Base-by-base conservation (phyloP, 495 filamentous ascomycete genomes). In the Penicillium taxi region DNA sequence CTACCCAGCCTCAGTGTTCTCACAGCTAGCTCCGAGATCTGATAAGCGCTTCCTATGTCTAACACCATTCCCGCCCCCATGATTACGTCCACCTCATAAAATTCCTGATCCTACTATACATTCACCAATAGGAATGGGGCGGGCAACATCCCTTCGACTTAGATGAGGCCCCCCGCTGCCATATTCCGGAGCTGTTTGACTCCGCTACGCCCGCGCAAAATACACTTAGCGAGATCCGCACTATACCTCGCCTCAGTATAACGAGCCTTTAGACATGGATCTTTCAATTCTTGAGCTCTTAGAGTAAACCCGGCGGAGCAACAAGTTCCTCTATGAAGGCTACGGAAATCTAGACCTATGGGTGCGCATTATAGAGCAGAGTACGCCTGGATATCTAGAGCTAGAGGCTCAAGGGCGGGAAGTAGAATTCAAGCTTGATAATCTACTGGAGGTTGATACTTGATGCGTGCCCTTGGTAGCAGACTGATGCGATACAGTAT, bases 161-260 rank as follows among this genome's bases (percentile, higher is more conserved):
- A n/a, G n/a, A n/a, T n/a, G n/a, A n/a, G n/a, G n/a, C n/a, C n/a
- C n/a, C 27, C 13, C 27, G 6, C 2, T 16, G 12, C 35, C 35
- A 38, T 13, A 38, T 38, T 14, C 35, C 35, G 15, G 17, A 38
- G 16, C 22, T 38, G 13, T 11, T 38, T 13, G 22, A 23, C 35
- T 26, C n/a, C 35, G 35, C 23, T 2, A 22, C 35, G 23, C 35
- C 35, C 9, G 30, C 21, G 14, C n/a, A 9, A 13, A n/a, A n/a
- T n/a, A 13, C 32, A 13, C 35, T 38, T 14, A 23, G 11, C 26
- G 35, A 38, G 5, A 28, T 38, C 35, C 35, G 25, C 25, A 13
- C 39, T 41, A 7, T 41, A 41, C 31, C 39, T 41, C 35, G 35
- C 35, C 35, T 25, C 35, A 38, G 35, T 38, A 38, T 38, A 38